A percentile compares a stretch with the other conserved stretches of the same genome.
Evolutionary conservation across 805 yeast species (phyloP).

Genomic region (Maudiozyma saulgeensis): DNA sequence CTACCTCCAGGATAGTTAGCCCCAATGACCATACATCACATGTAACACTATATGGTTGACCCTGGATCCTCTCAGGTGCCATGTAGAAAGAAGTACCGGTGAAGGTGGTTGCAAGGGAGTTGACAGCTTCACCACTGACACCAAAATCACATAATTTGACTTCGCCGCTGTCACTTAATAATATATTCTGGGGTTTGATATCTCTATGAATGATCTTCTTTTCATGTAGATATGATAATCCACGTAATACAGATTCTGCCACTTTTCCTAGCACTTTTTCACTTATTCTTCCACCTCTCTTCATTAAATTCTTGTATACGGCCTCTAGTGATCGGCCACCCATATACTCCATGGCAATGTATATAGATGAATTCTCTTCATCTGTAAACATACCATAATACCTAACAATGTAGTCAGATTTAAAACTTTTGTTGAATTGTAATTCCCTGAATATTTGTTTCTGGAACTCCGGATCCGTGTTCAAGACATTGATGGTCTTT

Average conservation of each 20-base stretch:
- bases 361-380: constrained; percentile 68
- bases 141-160: constrained; percentile 96
- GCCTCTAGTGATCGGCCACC: constrained; percentile 89
- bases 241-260: constrained; percentile 76
- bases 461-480: constrained; percentile 68
- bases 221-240: constrained; percentile 80
- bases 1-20: constrained; percentile 82
- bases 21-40: constrained; percentile 97
- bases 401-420: constrained; percentile 75
- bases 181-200: constrained; percentile 89
- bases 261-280: constrained; percentile 88
- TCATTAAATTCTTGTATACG: constrained; percentile 67
- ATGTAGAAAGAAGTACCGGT: constrained; percentile 96
- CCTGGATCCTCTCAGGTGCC: constrained; percentile 97
- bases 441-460: constrained; percentile 85
- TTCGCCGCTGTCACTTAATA: constrained; percentile 65
- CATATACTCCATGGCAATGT: constrained; percentile 96
- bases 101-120: constrained; percentile 90
- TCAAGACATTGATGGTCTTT: constrained; percentile 40
- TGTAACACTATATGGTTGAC: constrained; percentile 89
- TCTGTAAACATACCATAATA: constrained; percentile 89
- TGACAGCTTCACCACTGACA: constrained; percentile 93
- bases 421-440: constrained; percentile 76
- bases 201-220: constrained; percentile 88
- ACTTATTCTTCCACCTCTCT: constrained; percentile 76